Evolutionary conservation across 371 early-diverging fungal species (phyloP), one percentile per base, ranked within the genome.

Genomic region (Funneliformis caledonium): DNA sequence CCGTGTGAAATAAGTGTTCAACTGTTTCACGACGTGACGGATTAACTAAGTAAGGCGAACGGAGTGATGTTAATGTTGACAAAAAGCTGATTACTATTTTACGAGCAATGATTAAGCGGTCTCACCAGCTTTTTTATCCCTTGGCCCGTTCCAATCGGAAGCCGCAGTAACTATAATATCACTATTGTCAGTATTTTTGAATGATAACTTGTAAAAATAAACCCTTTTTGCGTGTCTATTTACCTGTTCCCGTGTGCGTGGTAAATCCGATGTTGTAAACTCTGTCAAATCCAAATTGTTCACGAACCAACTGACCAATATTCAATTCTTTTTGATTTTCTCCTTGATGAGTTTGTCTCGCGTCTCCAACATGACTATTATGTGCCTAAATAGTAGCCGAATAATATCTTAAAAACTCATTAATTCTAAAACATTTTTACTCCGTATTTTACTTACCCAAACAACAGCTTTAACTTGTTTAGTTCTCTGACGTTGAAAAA

Each of bases 281-380:
- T 10, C 45, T 50, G 60, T 82, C 82, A n/a, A 26, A 33, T 11
- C 84, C 85, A 61, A 78, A 83, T 42, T 67, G 33, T 64, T 85
- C 80, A n/a, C 85, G 85, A n/a, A 70, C 72, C 2, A 85, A 81
- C 47, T 85, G 85, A n/a, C 85, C 85, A 61, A 85, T 82, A 69
- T 84, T 85, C 26, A 82, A 26, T 80, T 85, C 82, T 14, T 76
- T 68, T 56, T 82, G 60, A 19, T 22, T 7, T 73, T 47, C 42
- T 4, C 84, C 84, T 83, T 82, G 81, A 43, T 81, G 72, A 4
- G 85, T 85, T 12, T 67, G 65, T 4, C 81, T 56, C 22, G 85
- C 85, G 56, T 85, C 85, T 6, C 85, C 85, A 6, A 85, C 62
- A 37, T 85, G 85, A 37, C 81, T 81, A 72, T 50, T 74, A 12